Conservation (phyloP, 2,329 filamentous ascomycete genomes). For the Botrytis deweyae region DNA sequence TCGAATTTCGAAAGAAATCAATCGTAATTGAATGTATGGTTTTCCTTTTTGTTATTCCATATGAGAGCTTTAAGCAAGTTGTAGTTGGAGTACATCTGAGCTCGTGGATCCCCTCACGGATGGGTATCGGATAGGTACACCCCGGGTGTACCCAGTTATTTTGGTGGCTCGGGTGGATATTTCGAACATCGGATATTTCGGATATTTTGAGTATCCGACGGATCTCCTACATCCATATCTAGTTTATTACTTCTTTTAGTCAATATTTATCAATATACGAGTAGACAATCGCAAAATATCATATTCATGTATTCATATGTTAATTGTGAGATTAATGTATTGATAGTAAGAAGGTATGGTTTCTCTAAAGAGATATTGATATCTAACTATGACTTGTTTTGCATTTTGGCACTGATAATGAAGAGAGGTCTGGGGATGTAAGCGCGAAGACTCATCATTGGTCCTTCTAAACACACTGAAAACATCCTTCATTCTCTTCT, state of each 20-base stretch:
- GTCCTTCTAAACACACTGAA: background rate
- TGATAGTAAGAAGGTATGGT: background rate
- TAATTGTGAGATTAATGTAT: background rate
- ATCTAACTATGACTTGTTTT: background rate
- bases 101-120: background rate
- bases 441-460: background rate
- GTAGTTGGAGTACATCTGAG: background rate
- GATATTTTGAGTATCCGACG: too few relatives aligned
- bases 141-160: too few relatives aligned
- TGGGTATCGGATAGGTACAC: background rate
- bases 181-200: background rate
- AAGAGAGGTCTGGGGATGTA: background rate
- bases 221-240: too few relatives aligned
- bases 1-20: background rate
- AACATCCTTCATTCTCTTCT: background rate
- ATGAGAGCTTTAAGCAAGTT: background rate
- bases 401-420: background rate
- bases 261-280: background rate
- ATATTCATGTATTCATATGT: rapidly evolving
- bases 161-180: background rate
- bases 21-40: background rate
- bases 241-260: background rate
- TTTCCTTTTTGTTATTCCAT: background rate
- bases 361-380: background rate
- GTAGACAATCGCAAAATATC: background rate